Evolutionary conservation across 1,139 yeast species (phyloP), one percentile per base, ranked within the genome.

Genomic region (Spathaspora sp.): DNA sequence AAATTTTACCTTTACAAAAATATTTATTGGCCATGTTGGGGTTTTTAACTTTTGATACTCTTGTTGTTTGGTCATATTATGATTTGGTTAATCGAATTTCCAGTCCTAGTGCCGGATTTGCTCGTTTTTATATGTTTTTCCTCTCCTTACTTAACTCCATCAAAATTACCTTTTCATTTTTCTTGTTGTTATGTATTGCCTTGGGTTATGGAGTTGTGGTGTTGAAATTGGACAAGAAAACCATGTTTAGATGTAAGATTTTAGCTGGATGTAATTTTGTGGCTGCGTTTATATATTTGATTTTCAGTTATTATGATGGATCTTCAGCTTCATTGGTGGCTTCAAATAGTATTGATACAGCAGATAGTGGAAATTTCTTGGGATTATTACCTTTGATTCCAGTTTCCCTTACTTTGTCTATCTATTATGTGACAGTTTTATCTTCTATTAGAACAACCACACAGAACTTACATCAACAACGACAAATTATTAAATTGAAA

Each of bases 161-260:
- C 54, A 86, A 95, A 59, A 80, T 89, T 48, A 85, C 97, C 1
- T 89, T 89, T 62, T 87, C 97, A 8, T 87, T 93, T 68, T 95
- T 91, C 69, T 70, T 95, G 57, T 72, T 95, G 47, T 74, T 93
- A 52, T 85, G 91, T 57, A 93, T 95, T 49, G 80, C 96, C 15
- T 73, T 91, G 55, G 99, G 99, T 29, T 95, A 91, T 65, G 97
- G 99, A 50, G 93, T 95, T 45, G 99, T 95, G 37, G 79, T 79
- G 52, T 89, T 96, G 44, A 86, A 90, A 55, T 76, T 95, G 51
- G 89, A 90, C 45, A 81, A 81, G 61, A 81, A 79, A 50, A 63
- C 80, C 40, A 90, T 95, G 97, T 74, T 84, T 59, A 82, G 80
- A 63, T 86, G 96, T 64, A 86, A 89, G 60, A 73, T 89, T 15